Conservation (phyloP, 2,329 filamentous ascomycete species). For the Alternaria atra region DNA sequence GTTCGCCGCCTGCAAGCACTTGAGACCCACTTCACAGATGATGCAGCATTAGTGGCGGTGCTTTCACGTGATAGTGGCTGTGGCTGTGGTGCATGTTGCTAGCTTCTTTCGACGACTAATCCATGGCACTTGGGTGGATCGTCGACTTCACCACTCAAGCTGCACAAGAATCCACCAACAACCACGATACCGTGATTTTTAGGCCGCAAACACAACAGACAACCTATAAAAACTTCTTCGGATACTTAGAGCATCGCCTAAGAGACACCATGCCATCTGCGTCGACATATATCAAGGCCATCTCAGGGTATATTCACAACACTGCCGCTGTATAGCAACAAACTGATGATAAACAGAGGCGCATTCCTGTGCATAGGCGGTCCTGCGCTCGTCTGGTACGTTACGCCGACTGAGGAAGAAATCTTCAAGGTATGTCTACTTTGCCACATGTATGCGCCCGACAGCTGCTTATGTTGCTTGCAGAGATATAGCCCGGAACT, state of each 20-base stretch:
- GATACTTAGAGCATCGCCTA: background rate
- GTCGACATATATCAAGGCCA: conserved; percentile 45
- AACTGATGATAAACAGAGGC: conserved; percentile 64
- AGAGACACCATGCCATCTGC: conserved; percentile 37
- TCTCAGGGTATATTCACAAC: conserved; percentile 40
- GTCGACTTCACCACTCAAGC: conserved; percentile 17
- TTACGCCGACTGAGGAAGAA: conserved; percentile 88
- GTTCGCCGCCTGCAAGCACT: conserved; percentile 12
- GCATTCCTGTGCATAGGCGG: conserved; percentile 79
- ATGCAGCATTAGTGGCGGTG: conserved; percentile 9
- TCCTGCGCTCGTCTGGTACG: conserved; percentile 80
- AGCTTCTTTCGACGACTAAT: conserved; percentile 8
- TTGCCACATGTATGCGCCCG: conserved; percentile 24
- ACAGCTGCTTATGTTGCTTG: conserved; percentile 10
- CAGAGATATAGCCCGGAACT: conserved; percentile 92
- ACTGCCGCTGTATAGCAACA: conserved; percentile 11
- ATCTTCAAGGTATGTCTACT: conserved; percentile 69
- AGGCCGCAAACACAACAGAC: background rate
- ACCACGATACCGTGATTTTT: background rate
- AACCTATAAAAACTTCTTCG: background rate
- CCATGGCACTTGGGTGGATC: conserved; percentile 8
- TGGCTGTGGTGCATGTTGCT: conserved; percentile 5
- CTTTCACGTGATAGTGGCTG: background rate
- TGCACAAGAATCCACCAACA: conserved; percentile 7
- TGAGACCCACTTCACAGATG: background rate